Percentiles rank a stretch among this genome's conserved stretches.
Evolutionary conservation across 129 eudicot species (phyloP).

Genomic region (Saussurea involucrata): DNA sequence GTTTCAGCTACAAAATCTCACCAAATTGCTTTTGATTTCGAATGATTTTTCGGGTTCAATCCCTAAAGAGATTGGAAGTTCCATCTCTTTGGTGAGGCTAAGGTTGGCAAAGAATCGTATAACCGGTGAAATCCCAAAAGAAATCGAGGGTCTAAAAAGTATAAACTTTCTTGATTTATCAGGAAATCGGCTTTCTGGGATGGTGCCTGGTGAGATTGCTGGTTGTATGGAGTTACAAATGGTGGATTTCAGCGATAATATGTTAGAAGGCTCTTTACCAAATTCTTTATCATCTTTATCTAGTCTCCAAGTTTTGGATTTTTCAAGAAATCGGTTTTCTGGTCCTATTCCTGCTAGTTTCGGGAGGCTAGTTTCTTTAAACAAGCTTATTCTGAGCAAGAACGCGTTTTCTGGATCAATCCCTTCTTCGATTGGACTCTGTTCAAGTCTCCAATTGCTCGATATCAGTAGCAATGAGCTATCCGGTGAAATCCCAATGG

Average conservation of each 20-base stretch:
- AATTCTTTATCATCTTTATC: slow-evolving; percentile 36
- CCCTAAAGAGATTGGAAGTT: slow-evolving; percentile 42
- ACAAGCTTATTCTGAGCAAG: slow-evolving; percentile 39
- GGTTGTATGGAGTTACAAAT: slow-evolving; percentile 44
- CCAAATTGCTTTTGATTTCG: slow-evolving; percentile 45
- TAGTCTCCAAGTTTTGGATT: slow-evolving; percentile 46
- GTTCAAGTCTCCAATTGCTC: slow-evolving; percentile 44
- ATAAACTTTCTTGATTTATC: slow-evolving; percentile 50
- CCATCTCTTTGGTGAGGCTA: slow-evolving; percentile 36
- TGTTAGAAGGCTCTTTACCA: slow-evolving; percentile 43
- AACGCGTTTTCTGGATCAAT: slow-evolving; percentile 39
- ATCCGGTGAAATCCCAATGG: slow-evolving; percentile 42
- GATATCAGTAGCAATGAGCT: slow-evolving; percentile 45
- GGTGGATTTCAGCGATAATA: slow-evolving; percentile 46
- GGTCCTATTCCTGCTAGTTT: slow-evolving; percentile 41
- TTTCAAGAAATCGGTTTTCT: slow-evolving; percentile 42
- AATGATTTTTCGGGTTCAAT: slow-evolving; percentile 45
- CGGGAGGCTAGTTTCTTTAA: slow-evolving; percentile 41
- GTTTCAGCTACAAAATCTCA: slow-evolving; percentile 44
- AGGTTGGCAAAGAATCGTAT: slow-evolving; percentile 45
- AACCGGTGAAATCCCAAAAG: slow-evolving; percentile 39
- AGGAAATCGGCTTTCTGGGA: slow-evolving; percentile 45
- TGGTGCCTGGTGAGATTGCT: slow-evolving; percentile 39
- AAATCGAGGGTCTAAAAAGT: slow-evolving; percentile 36
- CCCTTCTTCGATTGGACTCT: slow-evolving; percentile 37